Evolutionary conservation across 2,329 filamentous ascomycete species (phyloP).

Genomic region (Orbilia quercus): DNA sequence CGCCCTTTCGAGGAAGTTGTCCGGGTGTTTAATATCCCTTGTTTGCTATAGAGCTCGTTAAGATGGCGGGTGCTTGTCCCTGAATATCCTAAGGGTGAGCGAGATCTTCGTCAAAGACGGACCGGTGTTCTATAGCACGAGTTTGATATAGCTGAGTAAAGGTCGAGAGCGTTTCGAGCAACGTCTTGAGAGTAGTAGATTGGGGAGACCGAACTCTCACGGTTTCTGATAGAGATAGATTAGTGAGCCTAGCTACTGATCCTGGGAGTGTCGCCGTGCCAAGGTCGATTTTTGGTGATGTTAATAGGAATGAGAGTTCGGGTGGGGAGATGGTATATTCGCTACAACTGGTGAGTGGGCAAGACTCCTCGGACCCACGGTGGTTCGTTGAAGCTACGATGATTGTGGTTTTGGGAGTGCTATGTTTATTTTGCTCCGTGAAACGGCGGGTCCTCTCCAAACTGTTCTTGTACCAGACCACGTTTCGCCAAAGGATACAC

Average conservation of each 20-base stretch:
- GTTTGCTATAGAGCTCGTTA: slow-evolving; percentile 28
- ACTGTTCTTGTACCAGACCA: slow-evolving; percentile 50
- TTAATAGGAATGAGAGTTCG: slow-evolving; percentile 11
- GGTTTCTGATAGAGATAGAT: slow-evolving; percentile 54
- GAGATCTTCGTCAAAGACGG: slow-evolving; percentile 15
- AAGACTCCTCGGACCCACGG: not conserved
- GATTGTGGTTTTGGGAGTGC: slow-evolving; percentile 13
- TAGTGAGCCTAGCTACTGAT: too few species aligned
- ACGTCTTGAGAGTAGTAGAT: slow-evolving; percentile 21
- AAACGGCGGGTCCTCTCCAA: slow-evolving; percentile 50
- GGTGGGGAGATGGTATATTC: slow-evolving; percentile 10
- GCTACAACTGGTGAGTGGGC: slow-evolving; percentile 22
- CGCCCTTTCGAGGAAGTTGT: slow-evolving; percentile 17
- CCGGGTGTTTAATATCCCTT: slow-evolving; percentile 27
- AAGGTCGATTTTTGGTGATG: too few species aligned
- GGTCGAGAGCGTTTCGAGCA: slow-evolving; percentile 23
- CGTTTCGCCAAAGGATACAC: slow-evolving; percentile 46
- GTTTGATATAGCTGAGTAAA: slow-evolving; percentile 10
- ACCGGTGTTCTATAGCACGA: slow-evolving; percentile 15
- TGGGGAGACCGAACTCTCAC: slow-evolving; percentile 18
- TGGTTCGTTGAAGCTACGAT: too few species aligned
- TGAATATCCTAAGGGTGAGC: slow-evolving; percentile 34
- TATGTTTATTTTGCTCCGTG: slow-evolving; percentile 45
- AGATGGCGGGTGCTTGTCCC: slow-evolving; percentile 29
- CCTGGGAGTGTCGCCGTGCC: too few species aligned